Conservation (phyloP, 2,329 filamentous ascomycete species). For the Verticillium zaregamsianum region DNA sequence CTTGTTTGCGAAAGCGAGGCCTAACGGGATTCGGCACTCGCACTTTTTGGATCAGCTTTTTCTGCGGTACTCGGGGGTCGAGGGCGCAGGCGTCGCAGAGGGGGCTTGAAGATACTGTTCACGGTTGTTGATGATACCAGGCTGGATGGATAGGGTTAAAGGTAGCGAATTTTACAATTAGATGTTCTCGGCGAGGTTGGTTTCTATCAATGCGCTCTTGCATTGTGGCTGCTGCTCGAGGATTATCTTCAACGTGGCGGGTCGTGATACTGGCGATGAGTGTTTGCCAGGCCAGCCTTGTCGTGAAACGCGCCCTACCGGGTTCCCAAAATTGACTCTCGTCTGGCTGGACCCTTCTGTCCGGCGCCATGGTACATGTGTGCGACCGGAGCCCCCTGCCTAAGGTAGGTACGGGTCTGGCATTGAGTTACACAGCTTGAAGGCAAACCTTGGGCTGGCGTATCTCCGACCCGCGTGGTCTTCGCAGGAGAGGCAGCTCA, state of each 20-base stretch:
- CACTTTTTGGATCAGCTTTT: conserved; percentile 85
- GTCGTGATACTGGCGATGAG: not conserved
- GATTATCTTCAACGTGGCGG: too few species aligned
- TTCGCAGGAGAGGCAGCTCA: too few species aligned
- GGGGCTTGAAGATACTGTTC: not conserved
- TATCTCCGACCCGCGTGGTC: too few species aligned
- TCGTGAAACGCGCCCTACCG: too few species aligned
- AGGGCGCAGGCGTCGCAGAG: not conserved
- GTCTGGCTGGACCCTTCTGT: too few species aligned
- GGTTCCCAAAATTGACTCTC: too few species aligned
- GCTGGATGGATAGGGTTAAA: not conserved
- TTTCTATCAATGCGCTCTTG: not conserved
- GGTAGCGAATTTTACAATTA: not conserved
- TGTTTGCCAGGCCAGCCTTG: not conserved
- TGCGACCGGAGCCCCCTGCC: too few species aligned
- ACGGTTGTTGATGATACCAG: not conserved
- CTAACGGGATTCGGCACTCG: conserved; percentile 82
- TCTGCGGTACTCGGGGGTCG: conserved; percentile 60
- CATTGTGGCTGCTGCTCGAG: too few species aligned
- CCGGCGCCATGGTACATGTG: too few species aligned
- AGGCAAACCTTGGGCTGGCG: too few species aligned
- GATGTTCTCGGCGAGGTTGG: not conserved
- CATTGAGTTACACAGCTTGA: too few species aligned
- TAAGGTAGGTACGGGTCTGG: too few species aligned
- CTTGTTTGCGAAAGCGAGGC: conserved; percentile 66